These are phyloP conservation scores for Pleoardoris graminearum DNA, from an alignment of 2,329 filamentous ascomycete species.

Conservation along the genomic window DNA sequence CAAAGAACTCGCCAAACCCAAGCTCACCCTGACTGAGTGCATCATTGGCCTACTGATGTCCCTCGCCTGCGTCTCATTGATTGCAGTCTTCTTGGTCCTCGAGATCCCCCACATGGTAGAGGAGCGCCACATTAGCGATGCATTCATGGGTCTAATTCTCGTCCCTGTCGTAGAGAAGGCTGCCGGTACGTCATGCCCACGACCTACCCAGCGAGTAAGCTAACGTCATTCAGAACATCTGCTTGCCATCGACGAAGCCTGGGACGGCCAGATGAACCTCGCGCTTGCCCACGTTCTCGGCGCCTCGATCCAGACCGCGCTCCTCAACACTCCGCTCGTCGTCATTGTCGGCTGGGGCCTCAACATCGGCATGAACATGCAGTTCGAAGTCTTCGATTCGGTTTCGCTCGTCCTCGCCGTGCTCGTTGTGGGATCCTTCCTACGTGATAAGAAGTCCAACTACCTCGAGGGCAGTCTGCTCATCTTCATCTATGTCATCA, in stretches of 20 bases:
- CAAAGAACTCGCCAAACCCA: conserved; percentile 63
- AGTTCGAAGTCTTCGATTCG: conserved; percentile 87
- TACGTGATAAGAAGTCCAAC: conserved; percentile 86
- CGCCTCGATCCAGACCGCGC: conserved; percentile 83
- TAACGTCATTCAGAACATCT: conserved; percentile 64
- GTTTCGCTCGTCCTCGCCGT: conserved; percentile 80
- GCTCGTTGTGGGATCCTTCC: conserved; percentile 82
- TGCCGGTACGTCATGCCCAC: conserved; percentile 50
- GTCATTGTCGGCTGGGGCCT: conserved; percentile 84
- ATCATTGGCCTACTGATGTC: conserved; percentile 66
- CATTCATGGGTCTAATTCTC: conserved; percentile 72
- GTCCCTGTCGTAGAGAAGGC: conserved; percentile 84
- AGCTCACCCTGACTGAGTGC: conserved; percentile 76
- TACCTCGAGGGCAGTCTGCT: conserved; percentile 86
- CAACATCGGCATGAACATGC: conserved; percentile 69
- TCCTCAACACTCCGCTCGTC: conserved; percentile 83
- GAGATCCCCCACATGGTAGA: conserved; percentile 68
- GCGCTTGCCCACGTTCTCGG: conserved; percentile 84
- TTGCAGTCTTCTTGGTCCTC: conserved; percentile 72
- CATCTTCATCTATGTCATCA: conserved; percentile 68
- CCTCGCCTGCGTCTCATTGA: conserved; percentile 70
- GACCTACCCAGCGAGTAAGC: not conserved
- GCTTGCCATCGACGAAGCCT: conserved; percentile 82
- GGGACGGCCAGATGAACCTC: conserved; percentile 81
- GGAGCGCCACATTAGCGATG: conserved; percentile 51